phyloP scores from a whole-genome alignment of 2,329 filamentous ascomycete genomes.

The Leptographium wingfieldii region DNA sequence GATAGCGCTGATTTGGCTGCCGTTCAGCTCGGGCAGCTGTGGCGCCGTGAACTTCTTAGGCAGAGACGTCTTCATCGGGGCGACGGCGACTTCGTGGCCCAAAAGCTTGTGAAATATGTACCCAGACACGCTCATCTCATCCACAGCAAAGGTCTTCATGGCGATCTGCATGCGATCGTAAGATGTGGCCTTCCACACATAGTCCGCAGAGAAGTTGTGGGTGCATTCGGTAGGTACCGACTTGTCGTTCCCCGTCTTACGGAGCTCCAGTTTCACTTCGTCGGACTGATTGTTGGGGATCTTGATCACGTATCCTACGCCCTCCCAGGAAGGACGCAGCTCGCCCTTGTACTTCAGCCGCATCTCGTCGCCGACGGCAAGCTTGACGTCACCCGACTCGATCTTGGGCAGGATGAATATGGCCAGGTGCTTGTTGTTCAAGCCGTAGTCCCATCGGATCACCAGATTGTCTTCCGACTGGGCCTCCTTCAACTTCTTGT shows the following conservation, averaged over 20 bases:
- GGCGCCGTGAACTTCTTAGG: conserved; percentile 96
- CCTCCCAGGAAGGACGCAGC: conserved; percentile 84
- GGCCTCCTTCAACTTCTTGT: conserved; percentile 96
- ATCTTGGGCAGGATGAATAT: conserved; percentile 95
- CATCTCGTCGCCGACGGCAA: conserved; percentile 98
- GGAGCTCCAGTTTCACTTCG: conserved; percentile 88
- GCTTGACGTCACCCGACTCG: conserved; percentile 92
- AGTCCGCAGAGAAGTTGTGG: conserved; percentile 95
- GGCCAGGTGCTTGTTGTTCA: conserved; percentile 95
- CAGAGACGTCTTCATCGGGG: conserved; percentile 88
- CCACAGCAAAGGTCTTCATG: conserved; percentile 97
- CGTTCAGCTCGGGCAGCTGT: conserved; percentile 85
- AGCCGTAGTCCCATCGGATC: conserved; percentile 85
- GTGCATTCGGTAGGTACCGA: conserved; percentile 91
- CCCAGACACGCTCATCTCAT: conserved; percentile 95
- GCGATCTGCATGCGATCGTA: conserved; percentile 99
- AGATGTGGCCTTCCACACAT: conserved; percentile 98
- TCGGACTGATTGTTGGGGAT: conserved; percentile 99
- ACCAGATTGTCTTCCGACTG: conserved; percentile 94
- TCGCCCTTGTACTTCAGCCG: conserved; percentile 93
- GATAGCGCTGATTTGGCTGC: conserved; percentile 90
- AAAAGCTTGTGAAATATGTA: conserved; percentile 97
- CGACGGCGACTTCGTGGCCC: conserved; percentile 86
- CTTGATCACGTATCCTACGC: conserved; percentile 97
- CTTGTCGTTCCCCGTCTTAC: conserved; percentile 91